A percentile compares a stretch with the other conserved stretches of the same genome.
Evolutionary conservation across 2,329 filamentous ascomycete genomes (phyloP).

Genomic region (Cladosporium oxysporum): DNA sequence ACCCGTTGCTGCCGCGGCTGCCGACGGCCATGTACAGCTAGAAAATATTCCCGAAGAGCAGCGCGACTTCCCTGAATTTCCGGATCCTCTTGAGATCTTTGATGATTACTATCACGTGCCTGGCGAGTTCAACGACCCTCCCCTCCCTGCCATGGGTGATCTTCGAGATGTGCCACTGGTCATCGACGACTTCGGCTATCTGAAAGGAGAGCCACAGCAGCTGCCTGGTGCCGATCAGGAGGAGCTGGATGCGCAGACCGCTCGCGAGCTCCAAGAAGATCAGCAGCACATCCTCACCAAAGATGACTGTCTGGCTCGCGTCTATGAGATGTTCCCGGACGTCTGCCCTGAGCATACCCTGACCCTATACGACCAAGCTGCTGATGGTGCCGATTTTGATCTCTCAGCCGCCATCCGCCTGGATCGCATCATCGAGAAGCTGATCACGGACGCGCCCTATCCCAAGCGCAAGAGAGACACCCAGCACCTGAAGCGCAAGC

Average conservation of each 20-base stretch:
- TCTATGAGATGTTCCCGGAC: slow-evolving; percentile 39
- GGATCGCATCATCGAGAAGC: slow-evolving; percentile 34
- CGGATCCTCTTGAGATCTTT: slow-evolving; percentile 15
- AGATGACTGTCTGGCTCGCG: slow-evolving; percentile 31
- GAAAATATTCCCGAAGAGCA: neutral
- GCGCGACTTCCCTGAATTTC: slow-evolving; percentile 1
- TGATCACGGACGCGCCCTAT: slow-evolving; percentile 31
- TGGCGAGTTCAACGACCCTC: neutral
- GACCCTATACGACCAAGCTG: slow-evolving; percentile 28
- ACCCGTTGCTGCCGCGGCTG: neutral
- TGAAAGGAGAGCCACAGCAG: neutral
- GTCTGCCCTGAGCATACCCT: slow-evolving; percentile 35
- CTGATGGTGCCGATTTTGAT: slow-evolving; percentile 8
- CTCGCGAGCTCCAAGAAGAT: slow-evolving; percentile 10
- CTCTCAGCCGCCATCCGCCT: slow-evolving; percentile 25
- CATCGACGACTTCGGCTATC: slow-evolving; percentile 15
- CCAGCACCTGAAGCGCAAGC: slow-evolving; percentile 33
- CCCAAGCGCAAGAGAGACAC: slow-evolving; percentile 35
- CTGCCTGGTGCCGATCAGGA: neutral
- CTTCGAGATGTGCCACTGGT: slow-evolving; percentile 1
- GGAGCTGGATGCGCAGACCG: neutral
- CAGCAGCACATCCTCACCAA: neutral
- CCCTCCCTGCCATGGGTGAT: slow-evolving; percentile 1
- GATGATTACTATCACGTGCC: slow-evolving; percentile 9
- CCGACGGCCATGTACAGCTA: neutral